Evolutionary conservation across 2,329 filamentous ascomycete species (phyloP).

Genomic region (Diaporthe citrichinensis): DNA sequence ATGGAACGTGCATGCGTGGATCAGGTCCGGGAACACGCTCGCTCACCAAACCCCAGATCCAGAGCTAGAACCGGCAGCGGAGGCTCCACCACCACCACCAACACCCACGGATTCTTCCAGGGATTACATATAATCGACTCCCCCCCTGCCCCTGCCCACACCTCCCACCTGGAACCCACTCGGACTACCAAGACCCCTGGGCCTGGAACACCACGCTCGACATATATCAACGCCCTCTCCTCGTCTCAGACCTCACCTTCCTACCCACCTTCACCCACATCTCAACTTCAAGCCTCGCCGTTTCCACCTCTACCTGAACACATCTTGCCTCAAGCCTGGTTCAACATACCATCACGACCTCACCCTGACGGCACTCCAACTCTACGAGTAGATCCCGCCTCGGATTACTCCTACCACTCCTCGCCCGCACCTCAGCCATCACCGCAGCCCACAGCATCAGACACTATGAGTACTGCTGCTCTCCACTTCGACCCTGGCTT

Average conservation of each 20-base stretch:
- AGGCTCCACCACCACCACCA: conserved; percentile 48
- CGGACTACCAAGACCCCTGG: conserved; percentile 46
- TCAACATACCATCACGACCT: conserved; percentile 43
- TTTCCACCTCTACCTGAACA: conserved; percentile 49
- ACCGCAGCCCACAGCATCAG: conserved; percentile 43
- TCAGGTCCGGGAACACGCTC: conserved; percentile 49
- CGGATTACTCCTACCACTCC: conserved; percentile 46
- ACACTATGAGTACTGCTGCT: conserved; percentile 60
- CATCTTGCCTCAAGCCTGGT: conserved; percentile 51
- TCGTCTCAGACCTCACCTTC: conserved; percentile 47
- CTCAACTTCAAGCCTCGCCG: conserved; percentile 46
- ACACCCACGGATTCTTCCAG: conserved; percentile 45
- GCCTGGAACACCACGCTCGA: conserved; percentile 44
- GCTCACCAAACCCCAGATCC: conserved; percentile 54
- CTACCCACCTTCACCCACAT: conserved; percentile 45
- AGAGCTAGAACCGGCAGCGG: conserved; percentile 50
- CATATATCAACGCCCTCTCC: conserved; percentile 48
- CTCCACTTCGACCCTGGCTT: conserved; percentile 65
- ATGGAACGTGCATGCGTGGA: conserved; percentile 49
- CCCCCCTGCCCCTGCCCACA: conserved; percentile 42
- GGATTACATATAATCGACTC: conserved; percentile 48
- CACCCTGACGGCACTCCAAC: conserved; percentile 47
- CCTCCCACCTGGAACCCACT: conserved; percentile 44
- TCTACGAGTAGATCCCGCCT: conserved; percentile 52
- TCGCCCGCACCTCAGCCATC: conserved; percentile 32